A percentile compares a stretch with the other conserved stretches of the same genome.
phyloP scores from a whole-genome alignment of 176 grass and related monocot species.

The Sorghum bicolor region DNA sequence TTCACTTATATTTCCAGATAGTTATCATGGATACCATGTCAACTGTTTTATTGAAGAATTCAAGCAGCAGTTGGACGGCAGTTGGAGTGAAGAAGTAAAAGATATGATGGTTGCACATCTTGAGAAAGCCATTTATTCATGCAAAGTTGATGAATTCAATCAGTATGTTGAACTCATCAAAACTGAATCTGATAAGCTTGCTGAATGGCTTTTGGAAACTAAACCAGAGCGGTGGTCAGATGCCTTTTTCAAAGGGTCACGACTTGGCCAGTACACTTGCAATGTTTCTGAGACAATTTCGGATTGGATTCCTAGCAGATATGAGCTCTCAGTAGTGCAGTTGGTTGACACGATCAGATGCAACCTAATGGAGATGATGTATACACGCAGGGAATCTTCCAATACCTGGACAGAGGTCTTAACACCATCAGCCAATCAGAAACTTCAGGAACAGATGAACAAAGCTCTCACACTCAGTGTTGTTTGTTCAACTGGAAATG shows the following conservation, averaged over 20 bases:
- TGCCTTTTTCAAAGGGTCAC: constrained; percentile 73
- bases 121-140: constrained; percentile 65
- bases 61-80: constrained; percentile 61
- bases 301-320: constrained; percentile 66
- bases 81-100: constrained; percentile 69
- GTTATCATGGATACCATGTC: constrained; percentile 65
- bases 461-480: constrained; percentile 73
- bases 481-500: constrained; percentile 36
- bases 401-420: constrained; percentile 68
- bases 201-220: constrained; percentile 81
- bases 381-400: constrained; percentile 60
- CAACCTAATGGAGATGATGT: constrained; percentile 96
- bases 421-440: constrained; percentile 63
- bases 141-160: constrained; percentile 79
- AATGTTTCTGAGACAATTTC: constrained; percentile 52
- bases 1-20: constrained; percentile 61
- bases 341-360: constrained; percentile 83
- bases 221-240: constrained; percentile 95
- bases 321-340: constrained; percentile 83
- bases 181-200: constrained; percentile 69
- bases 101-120: constrained; percentile 71
- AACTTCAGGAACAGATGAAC: constrained; percentile 70
- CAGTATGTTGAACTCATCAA: constrained; percentile 68
- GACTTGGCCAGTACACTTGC: constrained; percentile 71
- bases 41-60: constrained; percentile 79